A percentile compares a stretch with the other conserved stretches of the same genome.
These are phyloP conservation scores for Plenodomus biglobosus DNA, from an alignment of 2,329 filamentous ascomycete species.

Conservation along the genomic window DNA sequence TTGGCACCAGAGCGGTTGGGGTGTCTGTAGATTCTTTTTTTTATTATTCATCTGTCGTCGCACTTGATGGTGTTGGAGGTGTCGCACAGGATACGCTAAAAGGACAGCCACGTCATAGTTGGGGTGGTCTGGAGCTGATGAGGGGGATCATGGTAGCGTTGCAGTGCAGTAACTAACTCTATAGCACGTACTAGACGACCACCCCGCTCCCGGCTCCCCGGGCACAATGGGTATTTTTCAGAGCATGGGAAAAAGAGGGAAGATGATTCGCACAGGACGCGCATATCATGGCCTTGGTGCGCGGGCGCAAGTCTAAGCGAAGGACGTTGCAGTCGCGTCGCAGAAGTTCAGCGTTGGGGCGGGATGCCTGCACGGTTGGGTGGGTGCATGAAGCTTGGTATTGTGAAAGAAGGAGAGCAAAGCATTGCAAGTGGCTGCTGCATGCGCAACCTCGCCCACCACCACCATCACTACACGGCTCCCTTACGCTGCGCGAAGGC, in stretches of 20 bases:
- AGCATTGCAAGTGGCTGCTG: not conserved
- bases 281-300: not conserved
- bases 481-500: not conserved
- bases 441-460: not conserved
- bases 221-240: too few species aligned
- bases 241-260: too few species aligned
- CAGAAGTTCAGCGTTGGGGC: constrained; percentile 8
- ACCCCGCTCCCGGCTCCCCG: too few species aligned
- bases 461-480: not conserved
- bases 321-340: constrained; percentile 14
- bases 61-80: too few species aligned
- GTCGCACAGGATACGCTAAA: not conserved
- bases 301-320: constrained; percentile 3
- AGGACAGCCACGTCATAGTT: not conserved
- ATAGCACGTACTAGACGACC: too few species aligned
- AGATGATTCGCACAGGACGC: not conserved
- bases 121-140: not conserved
- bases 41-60: too few species aligned
- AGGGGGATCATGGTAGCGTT: too few species aligned
- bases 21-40: too few species aligned
- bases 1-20: too few species aligned
- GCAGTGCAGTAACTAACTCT: too few species aligned
- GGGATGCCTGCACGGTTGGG: constrained; percentile 4
- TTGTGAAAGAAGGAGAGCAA: constrained; percentile 6
- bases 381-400: constrained; percentile 13